Percentiles rank a stretch among this genome's conserved stretches.
phyloP scores from a whole-genome alignment of 108 stramenopile species.

The Cyclostephanos invisitatus region DNA sequence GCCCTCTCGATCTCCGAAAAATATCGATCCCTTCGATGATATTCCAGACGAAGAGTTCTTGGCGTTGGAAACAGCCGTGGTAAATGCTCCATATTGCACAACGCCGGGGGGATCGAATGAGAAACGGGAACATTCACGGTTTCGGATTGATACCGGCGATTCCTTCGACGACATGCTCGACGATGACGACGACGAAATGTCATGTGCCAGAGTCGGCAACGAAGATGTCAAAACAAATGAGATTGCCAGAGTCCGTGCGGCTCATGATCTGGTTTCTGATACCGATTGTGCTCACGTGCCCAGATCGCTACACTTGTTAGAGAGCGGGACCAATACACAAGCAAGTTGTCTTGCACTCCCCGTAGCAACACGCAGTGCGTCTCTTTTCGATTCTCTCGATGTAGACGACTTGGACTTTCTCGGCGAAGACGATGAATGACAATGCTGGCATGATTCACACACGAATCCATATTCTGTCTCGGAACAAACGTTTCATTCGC shows the following conservation, averaged over 20 bases:
- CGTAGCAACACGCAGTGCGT: not conserved
- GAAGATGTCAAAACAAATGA: no score
- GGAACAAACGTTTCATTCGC: no score
- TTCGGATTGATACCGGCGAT: conserved; percentile 2
- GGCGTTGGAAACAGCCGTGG: no score
- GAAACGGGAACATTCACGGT: not conserved
- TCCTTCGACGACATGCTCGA: conserved; percentile 15
- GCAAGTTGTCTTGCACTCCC: not conserved
- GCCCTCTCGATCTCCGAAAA: not conserved
- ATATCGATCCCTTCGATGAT: no score
- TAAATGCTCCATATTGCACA: not conserved
- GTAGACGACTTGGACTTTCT: conserved; percentile 13
- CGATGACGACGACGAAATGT: not conserved
- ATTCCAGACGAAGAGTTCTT: no score
- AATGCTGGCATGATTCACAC: not conserved
- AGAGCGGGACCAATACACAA: not conserved
- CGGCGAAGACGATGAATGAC: conserved; percentile 1
- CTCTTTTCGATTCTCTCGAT: conserved; percentile 2
- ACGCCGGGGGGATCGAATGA: not conserved
- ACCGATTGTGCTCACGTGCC: no score
- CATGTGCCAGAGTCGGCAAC: not conserved
- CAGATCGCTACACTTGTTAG: not conserved
- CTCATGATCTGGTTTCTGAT: no score
- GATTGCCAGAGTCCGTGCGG: no score
- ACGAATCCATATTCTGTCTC: not conserved